phyloP scores from a whole-genome alignment of 257 asterid species.

The Asclepias syriaca region DNA sequence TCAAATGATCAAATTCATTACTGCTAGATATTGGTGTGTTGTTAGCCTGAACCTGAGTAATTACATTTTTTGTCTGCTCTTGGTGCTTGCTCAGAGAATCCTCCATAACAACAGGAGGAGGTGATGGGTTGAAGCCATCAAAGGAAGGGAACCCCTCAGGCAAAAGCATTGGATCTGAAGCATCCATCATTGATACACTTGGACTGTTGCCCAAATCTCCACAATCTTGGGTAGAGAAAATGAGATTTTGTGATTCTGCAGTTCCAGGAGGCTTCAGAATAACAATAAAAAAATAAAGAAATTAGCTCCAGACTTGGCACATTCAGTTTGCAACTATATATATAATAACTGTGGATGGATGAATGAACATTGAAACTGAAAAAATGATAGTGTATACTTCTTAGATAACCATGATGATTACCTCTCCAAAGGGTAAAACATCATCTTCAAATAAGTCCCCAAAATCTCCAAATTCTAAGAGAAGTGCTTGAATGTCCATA shows the following conservation, averaged over 20 bases:
- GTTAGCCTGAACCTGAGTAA: constrained; percentile 45
- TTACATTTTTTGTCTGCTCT: constrained; percentile 42
- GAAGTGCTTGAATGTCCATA: constrained; percentile 83
- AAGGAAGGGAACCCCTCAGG: constrained; percentile 61
- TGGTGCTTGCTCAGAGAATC: constrained; percentile 59
- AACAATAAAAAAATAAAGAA: constrained; percentile 20
- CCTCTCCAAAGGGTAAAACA: constrained; percentile 91
- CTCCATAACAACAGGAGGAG: constrained; percentile 51
- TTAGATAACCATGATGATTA: constrained; percentile 22
- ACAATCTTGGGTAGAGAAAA: constrained; percentile 59
- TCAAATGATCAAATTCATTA: constrained; percentile 81
- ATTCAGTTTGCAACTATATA: neutral
- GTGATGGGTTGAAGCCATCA: constrained; percentile 60
- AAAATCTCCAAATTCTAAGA: constrained; percentile 95
- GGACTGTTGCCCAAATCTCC: constrained; percentile 81
- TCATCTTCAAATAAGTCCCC: constrained; percentile 96
- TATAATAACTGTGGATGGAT: neutral
- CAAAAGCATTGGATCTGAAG: constrained; percentile 73
- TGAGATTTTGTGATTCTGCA: constrained; percentile 65
- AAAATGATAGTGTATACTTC: neutral
- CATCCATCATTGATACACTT: constrained; percentile 72
- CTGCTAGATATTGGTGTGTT: constrained; percentile 36
- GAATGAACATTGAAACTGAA: neutral
- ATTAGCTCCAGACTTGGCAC: constrained; percentile 8
- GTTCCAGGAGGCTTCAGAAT: constrained; percentile 92